A percentile compares a stretch with the other conserved stretches of the same genome.
Evolutionary conservation across 306 rosid genomes (phyloP).

Genomic region (Corylus avellana): DNA sequence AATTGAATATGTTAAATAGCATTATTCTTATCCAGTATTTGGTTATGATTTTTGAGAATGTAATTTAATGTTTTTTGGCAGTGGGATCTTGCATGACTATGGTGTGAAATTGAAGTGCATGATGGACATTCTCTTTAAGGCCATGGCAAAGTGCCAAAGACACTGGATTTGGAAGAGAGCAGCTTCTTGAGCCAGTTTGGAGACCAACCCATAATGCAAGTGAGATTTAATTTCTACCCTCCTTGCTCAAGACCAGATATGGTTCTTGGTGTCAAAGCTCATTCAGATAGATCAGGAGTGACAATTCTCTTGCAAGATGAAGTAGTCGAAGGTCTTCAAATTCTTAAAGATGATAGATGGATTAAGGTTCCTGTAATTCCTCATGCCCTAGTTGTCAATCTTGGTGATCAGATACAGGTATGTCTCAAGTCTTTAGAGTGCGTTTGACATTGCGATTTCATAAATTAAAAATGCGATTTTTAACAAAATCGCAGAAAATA

Average conservation of each 20-base stretch:
- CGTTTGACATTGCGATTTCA: no score
- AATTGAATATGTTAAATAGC: no score
- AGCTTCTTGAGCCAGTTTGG: conserved; percentile 54
- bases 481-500: no score
- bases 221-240: conserved; percentile 60
- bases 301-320: conserved; percentile 57
- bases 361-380: conserved; percentile 50
- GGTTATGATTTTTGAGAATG: no score
- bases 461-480: no score
- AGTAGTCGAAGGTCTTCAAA: conserved; percentile 63
- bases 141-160: conserved; percentile 38
- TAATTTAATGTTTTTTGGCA: not conserved
- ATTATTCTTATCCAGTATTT: no score
- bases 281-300: conserved; percentile 61
- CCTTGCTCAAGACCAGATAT: conserved; percentile 56
- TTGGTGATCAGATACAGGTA: conserved; percentile 73
- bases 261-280: conserved; percentile 71
- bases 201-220: conserved; percentile 23
- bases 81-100: conserved; percentile 39
- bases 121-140: conserved; percentile 43
- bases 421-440: not conserved
- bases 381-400: conserved; percentile 60
- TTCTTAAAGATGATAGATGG: conserved; percentile 47
- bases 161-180: conserved; percentile 46
- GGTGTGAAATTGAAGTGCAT: conserved; percentile 31